Evolutionary conservation across 1,284 basidiomycete species (phyloP), one percentile per base, ranked within the genome.

Genomic region (Sanguinoderma infundibulare): DNA sequence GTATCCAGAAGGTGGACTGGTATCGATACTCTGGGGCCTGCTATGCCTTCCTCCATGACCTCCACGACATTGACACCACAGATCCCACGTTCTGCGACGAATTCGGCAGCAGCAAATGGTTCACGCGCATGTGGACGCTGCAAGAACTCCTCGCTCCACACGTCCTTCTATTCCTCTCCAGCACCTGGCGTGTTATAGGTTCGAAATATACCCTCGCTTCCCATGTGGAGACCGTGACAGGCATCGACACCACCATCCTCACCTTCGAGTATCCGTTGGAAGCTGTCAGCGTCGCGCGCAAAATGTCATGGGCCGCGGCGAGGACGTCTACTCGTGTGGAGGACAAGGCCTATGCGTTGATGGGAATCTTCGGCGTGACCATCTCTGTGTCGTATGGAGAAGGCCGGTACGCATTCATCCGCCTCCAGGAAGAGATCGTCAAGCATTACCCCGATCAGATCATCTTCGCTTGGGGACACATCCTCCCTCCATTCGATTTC

Each of bases 281-380:
- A 10, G 34, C 32, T 1, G 39, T 60, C 26, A 44, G 53, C 26
- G 50, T 56, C 8, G 54, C 59, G 7, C 54, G 28, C 24, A 39
- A 55, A 15, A 60, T 60, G 59, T 56, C 39, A 7, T 60, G 59
- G 59, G 59, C 59, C 2, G 49, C 59, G 1, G n/a, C 38, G 2
- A 51, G 54, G n/a, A 34, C 46, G 34, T 52, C 59, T 5, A 56
- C 24, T 0, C 34, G 49, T 1, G 49, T 39, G 30, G 54, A 60
- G 34, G 59, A 60, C 35, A 40, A 60, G 47, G 59, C 59, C 17
- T 60, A 60, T 34, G 28, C 49, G 24, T 55, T 60, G 40, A 60
- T 60, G 54, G 59, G 59, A 17, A 60, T 60, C 34, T 60, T 60
- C 40, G 54, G 51, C 12, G 54, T 60, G 22, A 20, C 44, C 40